These are phyloP conservation scores for Teunomyces pallodes DNA, from an alignment of 805 yeast genomes.

Conservation along the genomic window DNA sequence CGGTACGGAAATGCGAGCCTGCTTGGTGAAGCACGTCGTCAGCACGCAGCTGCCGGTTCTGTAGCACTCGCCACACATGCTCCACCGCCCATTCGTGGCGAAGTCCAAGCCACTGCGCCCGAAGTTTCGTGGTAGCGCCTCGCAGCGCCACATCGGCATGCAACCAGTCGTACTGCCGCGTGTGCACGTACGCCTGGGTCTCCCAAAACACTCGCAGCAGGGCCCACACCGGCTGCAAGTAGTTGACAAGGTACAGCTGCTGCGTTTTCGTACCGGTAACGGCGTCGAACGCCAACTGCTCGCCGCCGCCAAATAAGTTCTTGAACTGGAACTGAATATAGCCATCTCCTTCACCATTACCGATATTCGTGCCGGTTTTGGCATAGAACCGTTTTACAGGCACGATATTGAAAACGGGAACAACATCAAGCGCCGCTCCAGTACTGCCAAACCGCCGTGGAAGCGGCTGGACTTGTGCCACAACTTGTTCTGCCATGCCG, in stretches of 20 bases:
- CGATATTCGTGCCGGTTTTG: constrained; percentile 92
- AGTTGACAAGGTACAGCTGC: constrained; percentile 49
- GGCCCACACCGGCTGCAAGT: constrained; percentile 44
- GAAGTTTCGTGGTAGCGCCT: constrained; percentile 43
- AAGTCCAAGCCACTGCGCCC: constrained; percentile 32
- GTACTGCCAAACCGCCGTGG: constrained; percentile 15
- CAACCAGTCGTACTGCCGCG: constrained; percentile 48
- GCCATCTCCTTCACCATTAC: constrained; percentile 97
- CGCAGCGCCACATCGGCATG: constrained; percentile 43
- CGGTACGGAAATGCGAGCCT: constrained; percentile 46
- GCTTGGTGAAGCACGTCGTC: constrained; percentile 35
- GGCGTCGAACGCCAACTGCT: constrained; percentile 50
- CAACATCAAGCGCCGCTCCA: constrained; percentile 21
- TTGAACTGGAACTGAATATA: constrained; percentile 68
- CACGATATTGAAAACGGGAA: constrained; percentile 35
- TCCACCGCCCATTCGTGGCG: constrained; percentile 51
- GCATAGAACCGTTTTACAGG: constrained; percentile 75
- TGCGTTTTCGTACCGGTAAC: constrained; percentile 46
- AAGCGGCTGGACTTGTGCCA: constrained; percentile 29
- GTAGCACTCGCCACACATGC: constrained; percentile 41
- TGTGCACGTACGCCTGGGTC: constrained; percentile 38
- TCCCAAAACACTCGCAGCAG: constrained; percentile 41
- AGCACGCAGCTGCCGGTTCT: constrained; percentile 28
- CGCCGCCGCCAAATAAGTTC: constrained; percentile 59
- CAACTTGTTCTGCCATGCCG: constrained; percentile 43